Percentiles rank a stretch among this genome's conserved stretches.
These are phyloP conservation scores for Fusarium sterilihyphosum DNA, from an alignment of 2,329 filamentous ascomycete genomes.

Conservation along the genomic window DNA sequence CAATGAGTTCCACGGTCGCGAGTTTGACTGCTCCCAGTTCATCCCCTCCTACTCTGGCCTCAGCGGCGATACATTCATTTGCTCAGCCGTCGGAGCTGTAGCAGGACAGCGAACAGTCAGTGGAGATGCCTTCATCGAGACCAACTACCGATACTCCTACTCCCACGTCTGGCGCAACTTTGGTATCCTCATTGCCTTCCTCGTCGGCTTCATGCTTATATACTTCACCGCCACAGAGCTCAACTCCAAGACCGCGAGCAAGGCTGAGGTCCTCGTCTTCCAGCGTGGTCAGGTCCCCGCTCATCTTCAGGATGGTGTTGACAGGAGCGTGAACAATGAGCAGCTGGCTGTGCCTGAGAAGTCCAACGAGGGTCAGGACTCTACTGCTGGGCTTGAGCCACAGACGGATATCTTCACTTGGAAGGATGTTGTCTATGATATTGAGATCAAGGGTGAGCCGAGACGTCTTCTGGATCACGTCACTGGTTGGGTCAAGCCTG, in stretches of 20 bases:
- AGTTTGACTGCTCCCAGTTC: conserved; percentile 65
- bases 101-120: conserved; percentile 64
- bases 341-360: conserved; percentile 44
- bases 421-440: conserved; percentile 77
- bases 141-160: conserved; percentile 66
- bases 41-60: conserved; percentile 58
- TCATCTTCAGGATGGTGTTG: conserved; percentile 47
- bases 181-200: conserved; percentile 72
- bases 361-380: conserved; percentile 17
- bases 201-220: conserved; percentile 69
- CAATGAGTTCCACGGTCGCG: conserved; percentile 74
- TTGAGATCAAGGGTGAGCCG: conserved; percentile 76
- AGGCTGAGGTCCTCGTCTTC: conserved; percentile 77
- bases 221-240: conserved; percentile 73
- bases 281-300: conserved; percentile 62
- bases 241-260: conserved; percentile 70
- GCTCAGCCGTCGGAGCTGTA: conserved; percentile 63
- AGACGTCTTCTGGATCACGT: conserved; percentile 82
- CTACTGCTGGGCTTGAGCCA: conserved; percentile 48
- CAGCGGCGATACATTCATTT: conserved; percentile 61
- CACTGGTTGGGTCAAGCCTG: conserved; percentile 89
- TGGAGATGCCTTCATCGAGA: conserved; percentile 69
- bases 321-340: conserved; percentile 42
- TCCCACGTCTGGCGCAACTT: conserved; percentile 74
- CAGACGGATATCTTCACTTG: conserved; percentile 77